Evolutionary conservation across 148 eudicot species (phyloP).

Genomic region (Silene conica): DNA sequence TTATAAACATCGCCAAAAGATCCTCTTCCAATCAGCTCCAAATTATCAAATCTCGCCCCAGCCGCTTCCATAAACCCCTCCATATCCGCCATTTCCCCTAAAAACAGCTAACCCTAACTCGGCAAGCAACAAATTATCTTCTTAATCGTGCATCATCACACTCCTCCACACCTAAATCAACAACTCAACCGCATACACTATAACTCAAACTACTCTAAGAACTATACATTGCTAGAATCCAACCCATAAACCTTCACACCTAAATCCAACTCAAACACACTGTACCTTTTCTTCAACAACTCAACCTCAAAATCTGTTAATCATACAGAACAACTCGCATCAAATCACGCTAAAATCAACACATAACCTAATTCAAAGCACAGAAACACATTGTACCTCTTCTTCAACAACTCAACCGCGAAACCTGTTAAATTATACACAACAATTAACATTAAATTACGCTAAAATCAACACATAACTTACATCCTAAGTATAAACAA

Average conservation of each 20-base stretch:
- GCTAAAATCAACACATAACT: conserved; percentile 7
- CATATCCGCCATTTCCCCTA: conserved; percentile 53
- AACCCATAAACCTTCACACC: conserved; percentile 21
- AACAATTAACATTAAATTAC: conserved; percentile 11
- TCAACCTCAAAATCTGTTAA: conserved; percentile 31
- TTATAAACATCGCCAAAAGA: conserved; percentile 95
- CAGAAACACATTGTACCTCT: conserved; percentile 4
- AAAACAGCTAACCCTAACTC: conserved; percentile 13
- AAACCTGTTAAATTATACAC: conserved; percentile 28
- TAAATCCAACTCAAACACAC: conserved; percentile 20
- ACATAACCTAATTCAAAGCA: conserved; percentile 10
- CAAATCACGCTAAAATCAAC: conserved; percentile 15
- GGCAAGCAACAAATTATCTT: neutral
- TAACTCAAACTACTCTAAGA: conserved; percentile 16
- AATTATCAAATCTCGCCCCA: conserved; percentile 67
- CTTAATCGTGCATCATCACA: conserved; percentile 25
- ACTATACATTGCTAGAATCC: conserved; percentile 9
- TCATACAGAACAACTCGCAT: neutral
- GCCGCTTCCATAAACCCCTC: conserved; percentile 70
- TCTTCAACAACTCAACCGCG: conserved; percentile 15
- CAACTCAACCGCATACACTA: conserved; percentile 12
- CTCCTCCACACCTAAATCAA: conserved; percentile 22
- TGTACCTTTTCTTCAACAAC: conserved; percentile 16
- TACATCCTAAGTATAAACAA: conserved; percentile 15
- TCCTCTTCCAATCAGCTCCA: conserved; percentile 94